Percentiles rank a stretch among this genome's conserved stretches.
Evolutionary conservation across 768 basidiomycete genomes (phyloP).

Genomic region (Paxillus involutus): DNA sequence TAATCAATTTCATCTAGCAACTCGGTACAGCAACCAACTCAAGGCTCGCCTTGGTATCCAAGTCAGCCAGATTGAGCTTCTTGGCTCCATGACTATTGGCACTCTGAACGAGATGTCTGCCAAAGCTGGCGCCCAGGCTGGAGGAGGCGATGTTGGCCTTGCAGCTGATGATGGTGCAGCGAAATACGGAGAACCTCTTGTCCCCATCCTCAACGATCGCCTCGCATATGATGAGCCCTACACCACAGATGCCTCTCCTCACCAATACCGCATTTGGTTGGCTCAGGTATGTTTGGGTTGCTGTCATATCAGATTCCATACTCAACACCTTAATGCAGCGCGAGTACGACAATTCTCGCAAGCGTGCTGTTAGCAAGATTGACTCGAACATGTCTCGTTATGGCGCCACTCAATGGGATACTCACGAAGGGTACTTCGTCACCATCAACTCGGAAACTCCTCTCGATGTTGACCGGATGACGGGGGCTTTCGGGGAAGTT

Average conservation of each 20-base stretch:
- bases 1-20: constrained; percentile 13
- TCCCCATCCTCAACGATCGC: constrained; percentile 29
- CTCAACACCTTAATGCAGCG: constrained; percentile 10
- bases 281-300: constrained; percentile 23
- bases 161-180: constrained; percentile 22
- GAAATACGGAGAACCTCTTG: constrained; percentile 27
- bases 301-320: background rate
- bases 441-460: constrained; percentile 20
- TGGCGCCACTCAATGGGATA: constrained; percentile 34
- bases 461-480: constrained; percentile 28
- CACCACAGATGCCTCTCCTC: constrained; percentile 26
- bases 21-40: constrained; percentile 30
- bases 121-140: constrained; percentile 14
- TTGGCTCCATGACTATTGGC: constrained; percentile 24
- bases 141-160: background rate
- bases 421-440: constrained; percentile 27
- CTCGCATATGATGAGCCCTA: constrained; percentile 33
- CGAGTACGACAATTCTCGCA: constrained; percentile 29
- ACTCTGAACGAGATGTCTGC: constrained; percentile 25
- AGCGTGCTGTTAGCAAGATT: constrained; percentile 27
- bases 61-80: constrained; percentile 23
- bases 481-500: constrained; percentile 24
- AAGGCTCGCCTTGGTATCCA: constrained; percentile 26
- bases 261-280: constrained; percentile 31
- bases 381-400: constrained; percentile 31